Base-by-base conservation (phyloP, 345 rosid genomes). In the Mangifera indica region DNA sequence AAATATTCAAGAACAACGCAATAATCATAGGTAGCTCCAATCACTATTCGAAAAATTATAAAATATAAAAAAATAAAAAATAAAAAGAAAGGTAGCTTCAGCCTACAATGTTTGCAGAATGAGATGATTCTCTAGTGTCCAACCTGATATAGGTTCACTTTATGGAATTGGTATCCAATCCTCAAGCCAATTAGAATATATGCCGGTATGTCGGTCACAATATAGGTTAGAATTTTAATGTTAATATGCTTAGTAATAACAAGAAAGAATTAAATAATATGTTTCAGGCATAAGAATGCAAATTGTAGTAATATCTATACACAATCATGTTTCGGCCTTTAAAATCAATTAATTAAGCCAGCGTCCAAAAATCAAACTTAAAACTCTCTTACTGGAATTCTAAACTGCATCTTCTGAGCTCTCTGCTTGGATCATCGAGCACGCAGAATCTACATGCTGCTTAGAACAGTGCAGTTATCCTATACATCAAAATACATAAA, bases 381-480 rank as follows among this genome's bases (percentile, higher is more conserved):
- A 69, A 69, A 34, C 4, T 37, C 21, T 22, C 5, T 10, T 22
- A 21, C 18, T 5, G 18, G 55, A 69, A 69, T 24, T 11, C 58
- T 58, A 73, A 73, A 81, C 76, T 63, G 72, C 76, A 69, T 66
- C 63, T 67, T 65, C 66, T 26, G 77, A 67, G 59, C 68, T 48
- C 61, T 81, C 80, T 34, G 65, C 69, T 74, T 74, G 80, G 69
- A 78, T 85, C 25, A 84, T 81, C 70, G 90, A 86, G 85, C 86
- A 79, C 67, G 83, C 88, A 14, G 89, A 89, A 74, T 72, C 87
- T 53, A 80, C 71, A 72, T 76, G 83, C 71, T 72, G 76, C 26
- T 44, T 29, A 29, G 32, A 29, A 29, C 32, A 29, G 34, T 61
- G 78, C 77, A 52, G 66, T 65, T 75, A 58, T 77, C 87, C 88